These are phyloP conservation scores for Aspergillus japonicus DNA, from an alignment of 2,329 filamentous ascomycete species.

Conservation along the genomic window DNA sequence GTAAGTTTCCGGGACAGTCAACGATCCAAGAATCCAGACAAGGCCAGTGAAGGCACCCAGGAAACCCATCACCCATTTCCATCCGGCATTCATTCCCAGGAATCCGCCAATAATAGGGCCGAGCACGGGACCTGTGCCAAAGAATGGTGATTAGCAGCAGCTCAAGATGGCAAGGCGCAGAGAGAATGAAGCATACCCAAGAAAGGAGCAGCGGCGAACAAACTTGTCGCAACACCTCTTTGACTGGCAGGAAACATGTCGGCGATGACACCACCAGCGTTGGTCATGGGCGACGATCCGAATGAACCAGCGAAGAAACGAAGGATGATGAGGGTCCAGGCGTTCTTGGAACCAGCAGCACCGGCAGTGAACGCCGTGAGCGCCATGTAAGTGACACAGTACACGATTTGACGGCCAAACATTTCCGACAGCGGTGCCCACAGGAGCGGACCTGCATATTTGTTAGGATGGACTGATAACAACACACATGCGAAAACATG, in stretches of 20 bases:
- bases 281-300: slow-evolving; percentile 62
- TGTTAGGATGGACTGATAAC: not conserved
- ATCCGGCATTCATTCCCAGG: slow-evolving; percentile 61
- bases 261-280: slow-evolving; percentile 62
- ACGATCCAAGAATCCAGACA: slow-evolving; percentile 48
- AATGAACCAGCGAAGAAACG: slow-evolving; percentile 66
- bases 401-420: slow-evolving; percentile 39
- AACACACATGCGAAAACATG: not conserved
- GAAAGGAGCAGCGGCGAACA: slow-evolving; percentile 68
- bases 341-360: slow-evolving; percentile 57
- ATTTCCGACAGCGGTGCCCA: slow-evolving; percentile 45
- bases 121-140: slow-evolving; percentile 51
- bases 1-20: slow-evolving; percentile 43
- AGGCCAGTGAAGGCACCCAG: slow-evolving; percentile 63
- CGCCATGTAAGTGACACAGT: slow-evolving; percentile 33
- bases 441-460: slow-evolving; percentile 39
- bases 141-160: slow-evolving; percentile 1
- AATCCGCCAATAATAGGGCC: slow-evolving; percentile 69
- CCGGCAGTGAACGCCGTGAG: slow-evolving; percentile 64
- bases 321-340: slow-evolving; percentile 61
- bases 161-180: not conserved
- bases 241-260: slow-evolving; percentile 59
- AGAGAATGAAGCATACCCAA: slow-evolving; percentile 41
- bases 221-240: slow-evolving; percentile 58
- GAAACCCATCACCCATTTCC: slow-evolving; percentile 68